Evolutionary conservation across 495 filamentous ascomycete genomes (phyloP).

Genomic region (Thozetella sp.): DNA sequence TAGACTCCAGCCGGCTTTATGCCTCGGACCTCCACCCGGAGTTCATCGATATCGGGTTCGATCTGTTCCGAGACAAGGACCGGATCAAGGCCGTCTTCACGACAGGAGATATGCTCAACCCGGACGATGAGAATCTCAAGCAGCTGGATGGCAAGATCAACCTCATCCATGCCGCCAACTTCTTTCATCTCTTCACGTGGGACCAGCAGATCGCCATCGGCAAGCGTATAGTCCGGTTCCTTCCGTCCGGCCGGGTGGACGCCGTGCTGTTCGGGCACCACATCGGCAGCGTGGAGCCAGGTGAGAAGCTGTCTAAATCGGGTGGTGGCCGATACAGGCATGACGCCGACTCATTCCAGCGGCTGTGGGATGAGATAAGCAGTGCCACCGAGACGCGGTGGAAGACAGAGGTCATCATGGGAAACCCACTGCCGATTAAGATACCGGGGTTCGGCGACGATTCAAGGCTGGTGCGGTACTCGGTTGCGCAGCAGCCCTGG

Average conservation of each 20-base stretch:
- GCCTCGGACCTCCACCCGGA: conserved; percentile 40
- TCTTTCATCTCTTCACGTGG: conserved; percentile 48
- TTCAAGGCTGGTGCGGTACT: not conserved
- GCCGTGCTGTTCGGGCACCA: conserved; percentile 44
- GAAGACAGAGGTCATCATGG: conserved; percentile 29
- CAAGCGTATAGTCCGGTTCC: conserved; percentile 29
- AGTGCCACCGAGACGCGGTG: conserved; percentile 35
- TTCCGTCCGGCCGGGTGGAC: conserved; percentile 28
- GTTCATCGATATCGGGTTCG: conserved; percentile 45
- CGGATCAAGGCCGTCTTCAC: conserved; percentile 22
- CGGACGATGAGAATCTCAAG: conserved; percentile 12
- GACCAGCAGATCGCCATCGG: conserved; percentile 33
- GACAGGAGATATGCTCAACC: conserved; percentile 30
- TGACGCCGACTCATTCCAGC: conserved; percentile 37
- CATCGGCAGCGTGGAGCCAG: conserved; percentile 28
- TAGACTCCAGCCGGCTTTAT: conserved; percentile 32
- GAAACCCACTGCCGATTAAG: not conserved
- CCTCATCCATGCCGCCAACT: conserved; percentile 41
- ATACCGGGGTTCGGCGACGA: not conserved
- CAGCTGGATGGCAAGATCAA: conserved; percentile 30
- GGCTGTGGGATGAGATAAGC: conserved; percentile 44
- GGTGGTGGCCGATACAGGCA: conserved; percentile 31
- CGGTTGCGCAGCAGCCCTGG: not conserved
- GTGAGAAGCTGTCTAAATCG: conserved; percentile 14
- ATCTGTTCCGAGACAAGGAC: conserved; percentile 33